These are phyloP conservation scores for Daldinia bambusicola DNA, from an alignment of 495 filamentous ascomycete genomes.

Conservation along the genomic window DNA sequence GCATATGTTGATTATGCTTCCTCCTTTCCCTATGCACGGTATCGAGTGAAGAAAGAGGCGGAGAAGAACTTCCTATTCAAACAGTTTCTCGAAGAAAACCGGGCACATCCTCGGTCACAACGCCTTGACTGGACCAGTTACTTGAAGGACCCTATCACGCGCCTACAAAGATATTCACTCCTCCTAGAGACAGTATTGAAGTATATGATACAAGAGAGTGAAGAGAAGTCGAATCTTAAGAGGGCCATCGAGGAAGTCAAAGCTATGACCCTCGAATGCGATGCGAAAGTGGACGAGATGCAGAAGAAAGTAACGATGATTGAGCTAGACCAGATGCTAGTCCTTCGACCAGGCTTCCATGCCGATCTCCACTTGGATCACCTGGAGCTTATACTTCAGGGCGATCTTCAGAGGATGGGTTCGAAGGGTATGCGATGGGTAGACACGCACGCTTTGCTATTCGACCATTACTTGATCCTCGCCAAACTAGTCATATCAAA, in stretches of 20 bases:
- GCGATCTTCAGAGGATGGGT: conserved; percentile 89
- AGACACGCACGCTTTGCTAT: conserved; percentile 90
- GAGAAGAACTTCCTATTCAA: conserved; percentile 87
- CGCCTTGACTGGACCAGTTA: conserved; percentile 94
- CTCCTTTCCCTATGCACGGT: conserved; percentile 83
- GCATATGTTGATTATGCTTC: conserved; percentile 94
- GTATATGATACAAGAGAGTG: conserved; percentile 82
- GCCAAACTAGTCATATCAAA: conserved; percentile 79
- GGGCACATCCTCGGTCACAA: conserved; percentile 81
- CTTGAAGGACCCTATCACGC: conserved; percentile 90
- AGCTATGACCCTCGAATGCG: conserved; percentile 89
- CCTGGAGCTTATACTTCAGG: conserved; percentile 86
- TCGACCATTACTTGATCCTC: conserved; percentile 95
- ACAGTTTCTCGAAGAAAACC: conserved; percentile 81
- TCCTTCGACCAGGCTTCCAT: conserved; percentile 86
- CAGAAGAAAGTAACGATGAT: conserved; percentile 87
- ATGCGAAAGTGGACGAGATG: conserved; percentile 94
- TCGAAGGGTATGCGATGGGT: conserved; percentile 88
- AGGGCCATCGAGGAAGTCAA: conserved; percentile 96
- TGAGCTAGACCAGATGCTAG: conserved; percentile 84
- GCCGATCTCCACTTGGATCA: conserved; percentile 92
- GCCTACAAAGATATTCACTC: conserved; percentile 90
- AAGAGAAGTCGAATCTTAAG: conserved; percentile 88
- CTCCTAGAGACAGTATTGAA: conserved; percentile 85
- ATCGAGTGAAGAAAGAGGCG: conserved; percentile 83